phyloP scores from a whole-genome alignment of 108 stramenopile genomes.

The Fistulifera pelliculosa region DNA sequence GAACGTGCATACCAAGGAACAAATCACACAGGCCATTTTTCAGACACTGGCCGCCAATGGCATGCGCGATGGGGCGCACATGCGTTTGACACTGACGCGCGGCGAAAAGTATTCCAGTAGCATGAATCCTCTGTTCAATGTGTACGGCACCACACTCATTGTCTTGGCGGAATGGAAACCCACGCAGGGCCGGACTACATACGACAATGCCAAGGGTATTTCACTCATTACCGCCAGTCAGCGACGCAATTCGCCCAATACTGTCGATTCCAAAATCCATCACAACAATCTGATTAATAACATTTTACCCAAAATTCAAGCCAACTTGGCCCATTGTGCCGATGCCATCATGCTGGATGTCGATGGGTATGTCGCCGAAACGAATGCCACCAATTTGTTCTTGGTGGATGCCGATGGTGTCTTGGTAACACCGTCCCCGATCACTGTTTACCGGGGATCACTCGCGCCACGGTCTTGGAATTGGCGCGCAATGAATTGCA shows the following conservation, averaged over 20 bases:
- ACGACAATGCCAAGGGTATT: conserved; percentile 82
- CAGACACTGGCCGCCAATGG: conserved; percentile 87
- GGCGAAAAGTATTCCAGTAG: conserved; percentile 83
- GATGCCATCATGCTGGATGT: conserved; percentile 92
- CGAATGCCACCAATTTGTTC: conserved; percentile 92
- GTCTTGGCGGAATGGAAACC: conserved; percentile 86
- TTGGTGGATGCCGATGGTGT: conserved; percentile 70
- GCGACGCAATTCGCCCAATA: conserved; percentile 70
- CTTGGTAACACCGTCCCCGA: conserved; percentile 80
- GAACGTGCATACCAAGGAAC: conserved; percentile 67
- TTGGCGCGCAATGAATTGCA: conserved; percentile 59
- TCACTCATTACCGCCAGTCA: conserved; percentile 68
- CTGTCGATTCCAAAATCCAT: conserved; percentile 88
- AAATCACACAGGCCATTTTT: conserved; percentile 83
- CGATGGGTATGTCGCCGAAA: conserved; percentile 86
- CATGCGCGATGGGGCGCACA: conserved; percentile 89
- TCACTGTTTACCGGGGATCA: conserved; percentile 86
- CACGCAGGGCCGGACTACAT: conserved; percentile 78
- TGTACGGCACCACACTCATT: conserved; percentile 87
- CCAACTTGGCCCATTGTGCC: conserved; percentile 76
- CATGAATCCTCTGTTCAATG: conserved; percentile 91
- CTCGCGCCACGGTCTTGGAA: conserved; percentile 62
- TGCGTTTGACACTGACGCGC: conserved; percentile 84
- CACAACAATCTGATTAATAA: conserved; percentile 86
- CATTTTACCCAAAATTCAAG: conserved; percentile 91